Percentiles rank a stretch among this genome's conserved stretches.
phyloP scores from a whole-genome alignment of 371 early-diverging fungal species.

The Mortierella sp. region DNA sequence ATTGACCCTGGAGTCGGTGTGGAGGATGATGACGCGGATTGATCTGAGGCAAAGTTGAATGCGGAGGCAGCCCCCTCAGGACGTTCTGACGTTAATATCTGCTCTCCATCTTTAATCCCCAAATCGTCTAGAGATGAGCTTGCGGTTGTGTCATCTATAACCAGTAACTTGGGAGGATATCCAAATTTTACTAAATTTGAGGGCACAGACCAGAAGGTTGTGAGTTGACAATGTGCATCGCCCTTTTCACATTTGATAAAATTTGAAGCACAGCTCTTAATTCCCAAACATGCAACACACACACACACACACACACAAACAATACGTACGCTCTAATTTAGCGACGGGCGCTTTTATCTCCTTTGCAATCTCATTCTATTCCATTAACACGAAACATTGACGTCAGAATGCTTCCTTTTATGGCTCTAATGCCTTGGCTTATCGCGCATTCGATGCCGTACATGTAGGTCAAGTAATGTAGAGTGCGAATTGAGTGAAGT shows the following conservation, averaged over 20 bases:
- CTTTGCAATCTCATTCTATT: slow-evolving; percentile 31
- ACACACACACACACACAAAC: neutral
- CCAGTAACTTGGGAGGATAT: slow-evolving; percentile 44
- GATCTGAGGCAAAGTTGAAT: slow-evolving; percentile 11
- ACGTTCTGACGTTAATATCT: slow-evolving; percentile 44
- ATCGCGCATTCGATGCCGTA: neutral
- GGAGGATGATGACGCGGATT: neutral
- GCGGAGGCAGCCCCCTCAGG: slow-evolving; percentile 16
- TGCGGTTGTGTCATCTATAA: slow-evolving; percentile 22
- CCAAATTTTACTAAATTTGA: slow-evolving; percentile 34
- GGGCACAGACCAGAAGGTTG: neutral
- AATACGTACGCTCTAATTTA: slow-evolving; percentile 29
- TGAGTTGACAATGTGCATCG: neutral
- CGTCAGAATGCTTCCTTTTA: neutral
- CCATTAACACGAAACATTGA: neutral
- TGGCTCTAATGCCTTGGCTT: neutral
- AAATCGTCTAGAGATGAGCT: slow-evolving; percentile 20
- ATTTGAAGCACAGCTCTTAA: neutral
- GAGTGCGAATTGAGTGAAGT: slow-evolving; percentile 39
- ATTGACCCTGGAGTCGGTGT: neutral
- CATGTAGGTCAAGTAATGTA: slow-evolving; percentile 51
- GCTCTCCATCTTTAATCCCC: slow-evolving; percentile 51
- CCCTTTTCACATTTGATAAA: neutral
- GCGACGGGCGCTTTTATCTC: slow-evolving; percentile 24
- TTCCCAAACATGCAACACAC: neutral